These are phyloP conservation scores for Cyclocybe cylindracea DNA, from an alignment of 768 basidiomycete genomes.

Conservation along the genomic window DNA sequence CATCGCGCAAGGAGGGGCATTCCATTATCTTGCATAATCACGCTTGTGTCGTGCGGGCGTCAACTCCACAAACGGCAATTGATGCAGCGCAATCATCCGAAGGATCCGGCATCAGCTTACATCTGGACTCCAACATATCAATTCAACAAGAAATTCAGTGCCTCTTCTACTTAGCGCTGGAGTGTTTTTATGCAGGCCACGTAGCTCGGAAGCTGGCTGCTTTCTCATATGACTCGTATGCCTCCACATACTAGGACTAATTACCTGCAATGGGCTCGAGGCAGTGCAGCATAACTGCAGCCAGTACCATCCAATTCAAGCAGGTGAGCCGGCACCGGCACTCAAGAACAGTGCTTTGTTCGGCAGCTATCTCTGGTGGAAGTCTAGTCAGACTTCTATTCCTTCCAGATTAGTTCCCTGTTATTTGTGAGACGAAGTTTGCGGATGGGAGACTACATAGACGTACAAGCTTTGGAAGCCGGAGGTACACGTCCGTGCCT, in stretches of 20 bases:
- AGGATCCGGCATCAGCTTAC: constrained; percentile 2
- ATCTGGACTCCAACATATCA: background rate
- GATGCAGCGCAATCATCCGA: constrained; percentile 1
- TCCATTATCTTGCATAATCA: background rate
- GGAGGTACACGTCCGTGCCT: constrained; percentile 85
- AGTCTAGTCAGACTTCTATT: constrained; percentile 62
- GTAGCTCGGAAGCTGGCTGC: too few species aligned
- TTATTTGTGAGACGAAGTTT: background rate
- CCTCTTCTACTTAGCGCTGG: too few species aligned
- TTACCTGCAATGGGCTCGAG: too few species aligned
- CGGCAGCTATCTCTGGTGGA: background rate
- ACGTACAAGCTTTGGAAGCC: constrained; percentile 77
- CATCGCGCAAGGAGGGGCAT: too few species aligned
- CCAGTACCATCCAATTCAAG: too few species aligned
- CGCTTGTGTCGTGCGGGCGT: constrained; percentile 1
- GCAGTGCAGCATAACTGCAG: too few species aligned
- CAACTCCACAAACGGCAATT: constrained; percentile 10
- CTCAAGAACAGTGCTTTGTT: background rate
- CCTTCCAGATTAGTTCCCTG: constrained; percentile 87
- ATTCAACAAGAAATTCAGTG: too few species aligned
- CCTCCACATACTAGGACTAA: too few species aligned
- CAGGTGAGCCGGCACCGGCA: background rate
- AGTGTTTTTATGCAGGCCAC: too few species aligned
- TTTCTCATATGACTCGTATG: too few species aligned
- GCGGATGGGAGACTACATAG: background rate